Conservation (phyloP, 192 early-diverging fungal genomes). For the Phlyctochytrium bullatum region DNA sequence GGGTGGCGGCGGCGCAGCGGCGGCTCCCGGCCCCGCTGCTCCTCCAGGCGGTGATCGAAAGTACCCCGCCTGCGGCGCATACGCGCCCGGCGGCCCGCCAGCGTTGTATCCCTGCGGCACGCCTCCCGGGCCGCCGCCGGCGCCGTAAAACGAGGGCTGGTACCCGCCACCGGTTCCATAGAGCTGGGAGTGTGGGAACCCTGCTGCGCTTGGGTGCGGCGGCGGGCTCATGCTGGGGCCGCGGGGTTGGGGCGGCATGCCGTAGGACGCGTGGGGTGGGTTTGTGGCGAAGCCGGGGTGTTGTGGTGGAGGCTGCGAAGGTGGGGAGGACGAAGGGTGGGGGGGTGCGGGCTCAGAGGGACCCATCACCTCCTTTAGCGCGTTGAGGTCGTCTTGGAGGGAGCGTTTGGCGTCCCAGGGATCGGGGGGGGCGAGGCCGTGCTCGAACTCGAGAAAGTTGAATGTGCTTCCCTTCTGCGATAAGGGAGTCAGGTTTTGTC, state of each 20-base stretch:
- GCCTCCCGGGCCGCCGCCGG: no score
- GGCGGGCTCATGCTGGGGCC: background rate
- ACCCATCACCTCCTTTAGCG: background rate
- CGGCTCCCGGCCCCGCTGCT: no score
- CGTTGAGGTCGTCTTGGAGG: background rate
- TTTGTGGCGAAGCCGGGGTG: background rate
- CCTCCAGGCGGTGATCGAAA: no score
- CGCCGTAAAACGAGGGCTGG: no score
- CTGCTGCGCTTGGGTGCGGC: background rate
- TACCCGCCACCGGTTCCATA: no score
- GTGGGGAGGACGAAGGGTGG: background rate
- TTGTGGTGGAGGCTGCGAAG: background rate
- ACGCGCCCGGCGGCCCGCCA: no score
- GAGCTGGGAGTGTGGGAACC: background rate
- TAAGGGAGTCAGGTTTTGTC: background rate
- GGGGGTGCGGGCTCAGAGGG: background rate
- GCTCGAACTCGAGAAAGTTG: background rate
- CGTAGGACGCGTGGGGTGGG: background rate
- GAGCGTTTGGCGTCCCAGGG: background rate
- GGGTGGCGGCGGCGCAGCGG: no score
- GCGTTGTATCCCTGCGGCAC: no score
- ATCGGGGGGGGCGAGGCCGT: background rate
- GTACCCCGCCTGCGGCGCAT: no score
- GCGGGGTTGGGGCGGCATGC: background rate
- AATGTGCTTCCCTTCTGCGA: no score